These are phyloP conservation scores for Lepidopterella palustris DNA, from an alignment of 495 filamentous ascomycete genomes.

Conservation along the genomic window DNA sequence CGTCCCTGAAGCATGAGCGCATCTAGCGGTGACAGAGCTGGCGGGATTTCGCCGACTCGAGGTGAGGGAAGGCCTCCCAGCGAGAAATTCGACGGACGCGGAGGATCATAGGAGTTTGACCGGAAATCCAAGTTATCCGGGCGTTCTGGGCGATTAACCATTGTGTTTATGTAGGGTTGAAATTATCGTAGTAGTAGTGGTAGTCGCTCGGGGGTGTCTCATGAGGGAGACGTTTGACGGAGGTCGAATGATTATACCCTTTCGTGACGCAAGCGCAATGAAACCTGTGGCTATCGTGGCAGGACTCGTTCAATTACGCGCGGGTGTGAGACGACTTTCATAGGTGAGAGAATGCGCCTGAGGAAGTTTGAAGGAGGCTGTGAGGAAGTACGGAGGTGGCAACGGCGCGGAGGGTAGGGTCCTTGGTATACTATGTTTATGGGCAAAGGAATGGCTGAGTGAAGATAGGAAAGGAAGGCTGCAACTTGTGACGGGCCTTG, in stretches of 20 bases:
- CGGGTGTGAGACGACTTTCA: not conserved
- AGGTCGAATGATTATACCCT: slow-evolving; percentile 3
- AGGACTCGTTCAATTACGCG: slow-evolving; percentile 19
- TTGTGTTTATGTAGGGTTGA: slow-evolving; percentile 4
- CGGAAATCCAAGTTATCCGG: slow-evolving; percentile 25
- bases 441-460: not conserved
- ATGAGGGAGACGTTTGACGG: slow-evolving; percentile 2
- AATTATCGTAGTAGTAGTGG: not conserved
- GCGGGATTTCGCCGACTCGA: slow-evolving; percentile 68
- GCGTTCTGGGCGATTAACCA: slow-evolving; percentile 22
- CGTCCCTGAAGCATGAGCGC: slow-evolving; percentile 87
- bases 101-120: slow-evolving; percentile 20
- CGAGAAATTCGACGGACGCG: slow-evolving; percentile 10
- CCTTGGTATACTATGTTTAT: not conserved
- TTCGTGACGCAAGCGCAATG: slow-evolving; percentile 16
- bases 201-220: slow-evolving; percentile 4
- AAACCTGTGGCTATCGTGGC: slow-evolving; percentile 18
- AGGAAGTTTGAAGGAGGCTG: not conserved
- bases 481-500: not conserved
- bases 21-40: slow-evolving; percentile 88
- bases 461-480: not conserved
- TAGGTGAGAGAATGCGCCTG: not conserved
- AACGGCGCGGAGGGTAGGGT: not conserved
- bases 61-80: slow-evolving; percentile 35
- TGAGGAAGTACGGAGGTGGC: not conserved